Evolutionary conservation across 257 asterid genomes (phyloP).

Genomic region (Solanum chaucha): DNA sequence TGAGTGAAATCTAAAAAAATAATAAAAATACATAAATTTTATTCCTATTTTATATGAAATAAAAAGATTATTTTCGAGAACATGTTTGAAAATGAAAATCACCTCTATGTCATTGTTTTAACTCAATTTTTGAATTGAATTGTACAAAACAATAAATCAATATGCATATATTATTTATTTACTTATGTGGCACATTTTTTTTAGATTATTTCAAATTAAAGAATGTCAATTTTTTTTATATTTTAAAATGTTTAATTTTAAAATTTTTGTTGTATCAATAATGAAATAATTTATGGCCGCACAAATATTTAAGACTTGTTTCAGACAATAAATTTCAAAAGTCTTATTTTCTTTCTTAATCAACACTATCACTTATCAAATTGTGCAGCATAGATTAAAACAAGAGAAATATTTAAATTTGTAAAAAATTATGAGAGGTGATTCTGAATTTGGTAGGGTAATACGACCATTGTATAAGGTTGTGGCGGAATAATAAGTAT

Average conservation of each 20-base stretch:
- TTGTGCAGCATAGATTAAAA: neutral
- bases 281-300: neutral
- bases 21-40: too few species aligned
- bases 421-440: neutral
- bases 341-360: neutral
- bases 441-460: neutral
- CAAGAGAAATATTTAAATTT: neutral
- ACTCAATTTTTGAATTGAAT: neutral
- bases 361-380: neutral
- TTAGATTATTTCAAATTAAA: neutral
- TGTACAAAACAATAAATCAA: neutral
- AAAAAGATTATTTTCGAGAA: too few species aligned
- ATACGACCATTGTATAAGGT: neutral
- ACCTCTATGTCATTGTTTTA: neutral
- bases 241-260: neutral
- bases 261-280: rapidly evolving
- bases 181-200: neutral
- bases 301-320: neutral
- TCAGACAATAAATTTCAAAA: neutral
- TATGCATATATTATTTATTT: neutral
- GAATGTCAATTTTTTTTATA: neutral
- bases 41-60: too few species aligned
- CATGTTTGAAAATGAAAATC: neutral
- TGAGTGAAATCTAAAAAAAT: neutral
- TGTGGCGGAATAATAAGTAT: neutral